Evolutionary conservation across 352 stramenopile genomes (phyloP), one percentile per base, ranked within the genome.

Genomic region (Phytophthora lateralis): DNA sequence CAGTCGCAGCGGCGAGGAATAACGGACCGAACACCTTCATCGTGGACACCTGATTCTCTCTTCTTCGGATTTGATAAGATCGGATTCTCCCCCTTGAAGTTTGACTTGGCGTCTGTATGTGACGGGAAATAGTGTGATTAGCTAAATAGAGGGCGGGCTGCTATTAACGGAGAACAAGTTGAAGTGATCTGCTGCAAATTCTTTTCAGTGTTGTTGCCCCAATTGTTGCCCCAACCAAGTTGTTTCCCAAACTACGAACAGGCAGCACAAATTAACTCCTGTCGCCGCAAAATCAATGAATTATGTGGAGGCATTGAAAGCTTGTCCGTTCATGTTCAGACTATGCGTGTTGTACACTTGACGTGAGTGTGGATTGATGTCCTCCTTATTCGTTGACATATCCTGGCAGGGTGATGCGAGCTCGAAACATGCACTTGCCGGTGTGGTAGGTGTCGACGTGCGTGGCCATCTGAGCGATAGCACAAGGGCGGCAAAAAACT

Each of bases 401-500:
- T 6, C 70, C 66, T 27, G 64, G 68, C n/a, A 86, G 60, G 12
- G 66, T 75, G 14, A 65, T 66, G 15, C 71, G 68, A 48, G 73
- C 45, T 63, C 54, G 39, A 15, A 84, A 77, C 38, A 66, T 53
- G 61, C 77, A 87, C 35, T 34, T 60, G 7, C 63, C 67, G 11
- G 55, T 57, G 14, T 62, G 42, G 39, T 83, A 87, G 15, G 75
- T 69, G 29, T 76, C 67, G 26, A 78, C 71, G 20, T 85, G 78
- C 4, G 69, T 80, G 9, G 73, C 75, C 70, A 87, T 82, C 34
- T 87, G 78, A 47, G 75, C 71, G 35, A 87, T 71, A 9, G 64
- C 52, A 49, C 75, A 87, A 14, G 61, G 78, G n/a, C 73, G 66
- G 59, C 75, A 83, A 1, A 76, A 20, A 15, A 80, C 63, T n/a